Conservation (phyloP, 345 rosid genomes). For the Dipteronia dyeriana region DNA sequence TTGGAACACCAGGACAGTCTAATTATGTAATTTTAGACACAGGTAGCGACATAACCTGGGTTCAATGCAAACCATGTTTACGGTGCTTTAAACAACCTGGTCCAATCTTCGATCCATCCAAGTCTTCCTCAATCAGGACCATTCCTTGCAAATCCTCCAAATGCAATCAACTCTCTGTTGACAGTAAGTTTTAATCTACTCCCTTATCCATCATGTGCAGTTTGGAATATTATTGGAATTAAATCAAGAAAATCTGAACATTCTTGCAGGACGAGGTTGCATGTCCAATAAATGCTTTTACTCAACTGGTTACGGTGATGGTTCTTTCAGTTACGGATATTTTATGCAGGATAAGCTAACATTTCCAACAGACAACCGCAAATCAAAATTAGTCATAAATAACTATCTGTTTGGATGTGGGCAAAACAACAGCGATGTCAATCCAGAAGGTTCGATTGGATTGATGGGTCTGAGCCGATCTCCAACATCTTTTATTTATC, state of each 20-base stretch:
- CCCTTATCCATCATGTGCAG: neutral
- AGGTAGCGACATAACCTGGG: slow-evolving; percentile 37
- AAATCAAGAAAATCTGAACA: neutral
- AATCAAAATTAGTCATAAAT: neutral
- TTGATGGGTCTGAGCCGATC: neutral
- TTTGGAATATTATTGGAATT: neutral
- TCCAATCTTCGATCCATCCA: slow-evolving; percentile 21
- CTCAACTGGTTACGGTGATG: slow-evolving; percentile 21
- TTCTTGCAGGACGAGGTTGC: slow-evolving; percentile 13
- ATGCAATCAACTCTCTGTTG: neutral
- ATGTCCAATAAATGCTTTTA: slow-evolving; percentile 25
- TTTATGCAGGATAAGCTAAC: neutral
- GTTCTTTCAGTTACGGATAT: neutral
- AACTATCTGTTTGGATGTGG: slow-evolving; percentile 32
- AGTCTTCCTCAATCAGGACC: slow-evolving; percentile 25
- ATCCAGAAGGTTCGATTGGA: neutral
- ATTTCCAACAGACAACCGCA: neutral
- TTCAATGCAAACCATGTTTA: slow-evolving; percentile 33
- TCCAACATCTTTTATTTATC: slow-evolving; percentile 22
- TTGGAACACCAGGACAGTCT: slow-evolving; percentile 27
- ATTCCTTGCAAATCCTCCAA: slow-evolving; percentile 11
- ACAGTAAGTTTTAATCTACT: neutral
- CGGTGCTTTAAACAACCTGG: slow-evolving; percentile 31
- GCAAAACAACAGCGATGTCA: slow-evolving; percentile 17
- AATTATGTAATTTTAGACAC: slow-evolving; percentile 28